phyloP scores from a whole-genome alignment of 371 early-diverging fungal species.

The Zopfochytrium polystomum region DNA sequence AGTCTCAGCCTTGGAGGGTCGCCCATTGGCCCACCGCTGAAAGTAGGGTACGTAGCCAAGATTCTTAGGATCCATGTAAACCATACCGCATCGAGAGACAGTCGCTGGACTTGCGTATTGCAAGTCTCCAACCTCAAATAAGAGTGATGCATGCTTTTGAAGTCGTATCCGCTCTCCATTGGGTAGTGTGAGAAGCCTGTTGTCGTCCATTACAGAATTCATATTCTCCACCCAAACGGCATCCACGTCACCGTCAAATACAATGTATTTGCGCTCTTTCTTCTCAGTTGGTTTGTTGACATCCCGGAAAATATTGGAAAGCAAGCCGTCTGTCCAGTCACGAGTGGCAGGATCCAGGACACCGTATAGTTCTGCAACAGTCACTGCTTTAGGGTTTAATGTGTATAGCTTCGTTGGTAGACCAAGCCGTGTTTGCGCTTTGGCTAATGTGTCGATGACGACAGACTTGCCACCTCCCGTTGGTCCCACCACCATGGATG shows the following conservation, averaged over 20 bases:
- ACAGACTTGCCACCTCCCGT: slow-evolving; percentile 61
- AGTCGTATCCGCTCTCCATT: slow-evolving; percentile 65
- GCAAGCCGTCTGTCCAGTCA: slow-evolving; percentile 64
- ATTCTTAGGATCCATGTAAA: slow-evolving; percentile 60
- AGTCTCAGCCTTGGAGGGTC: slow-evolving; percentile 41
- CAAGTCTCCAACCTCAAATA: slow-evolving; percentile 62
- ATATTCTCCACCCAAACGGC: slow-evolving; percentile 70
- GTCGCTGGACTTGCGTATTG: slow-evolving; percentile 66
- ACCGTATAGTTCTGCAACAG: slow-evolving; percentile 59
- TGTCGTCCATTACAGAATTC: slow-evolving; percentile 67
- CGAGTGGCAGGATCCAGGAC: slow-evolving; percentile 54
- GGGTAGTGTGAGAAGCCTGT: slow-evolving; percentile 55
- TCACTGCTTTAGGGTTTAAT: slow-evolving; percentile 60
- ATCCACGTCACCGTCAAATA: slow-evolving; percentile 64
- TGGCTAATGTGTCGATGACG: slow-evolving; percentile 54
- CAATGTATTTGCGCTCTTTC: slow-evolving; percentile 60
- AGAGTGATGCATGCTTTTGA: slow-evolving; percentile 53
- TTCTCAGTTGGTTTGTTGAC: slow-evolving; percentile 57
- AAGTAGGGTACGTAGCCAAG: slow-evolving; percentile 52
- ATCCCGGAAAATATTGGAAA: slow-evolving; percentile 62
- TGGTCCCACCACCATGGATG: slow-evolving; percentile 61
- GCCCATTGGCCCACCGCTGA: slow-evolving; percentile 46
- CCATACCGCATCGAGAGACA: slow-evolving; percentile 63
- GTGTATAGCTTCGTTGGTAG: slow-evolving; percentile 50
- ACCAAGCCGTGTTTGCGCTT: slow-evolving; percentile 57